Percentiles rank a stretch among this genome's conserved stretches.
These are phyloP conservation scores for Scleromitrula shiraiana DNA, from an alignment of 2,329 filamentous ascomycete genomes.

Conservation along the genomic window DNA sequence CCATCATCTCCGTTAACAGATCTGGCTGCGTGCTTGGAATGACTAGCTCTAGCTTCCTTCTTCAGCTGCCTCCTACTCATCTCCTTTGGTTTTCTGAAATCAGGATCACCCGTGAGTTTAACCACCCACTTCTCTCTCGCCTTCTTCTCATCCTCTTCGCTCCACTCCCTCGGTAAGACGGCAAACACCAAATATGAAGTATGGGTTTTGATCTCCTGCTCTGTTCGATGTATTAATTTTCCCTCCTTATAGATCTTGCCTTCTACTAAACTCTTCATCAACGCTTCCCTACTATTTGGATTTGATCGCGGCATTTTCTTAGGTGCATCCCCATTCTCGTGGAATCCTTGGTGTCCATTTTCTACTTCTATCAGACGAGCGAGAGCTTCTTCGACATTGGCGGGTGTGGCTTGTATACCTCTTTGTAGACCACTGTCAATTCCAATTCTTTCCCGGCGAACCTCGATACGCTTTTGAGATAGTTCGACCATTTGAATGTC, in stretches of 20 bases:
- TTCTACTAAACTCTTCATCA: conserved; percentile 28
- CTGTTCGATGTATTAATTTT: conserved; percentile 68
- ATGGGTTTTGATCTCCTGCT: conserved; percentile 87
- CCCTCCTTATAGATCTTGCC: conserved; percentile 66
- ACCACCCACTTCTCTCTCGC: conserved; percentile 50
- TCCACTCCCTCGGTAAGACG: conserved; percentile 79
- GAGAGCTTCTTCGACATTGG: conserved; percentile 73
- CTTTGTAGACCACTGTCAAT: conserved; percentile 48
- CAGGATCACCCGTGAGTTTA: conserved; percentile 15
- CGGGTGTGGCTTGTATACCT: conserved; percentile 51
- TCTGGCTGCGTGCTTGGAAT: background rate
- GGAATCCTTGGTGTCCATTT: conserved; percentile 56
- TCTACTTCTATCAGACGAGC: conserved; percentile 66
- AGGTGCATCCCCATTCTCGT: conserved; percentile 30
- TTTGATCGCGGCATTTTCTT: conserved; percentile 27
- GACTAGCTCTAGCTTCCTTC: conserved; percentile 16
- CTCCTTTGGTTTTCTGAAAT: conserved; percentile 8
- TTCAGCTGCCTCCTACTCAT: conserved; percentile 24
- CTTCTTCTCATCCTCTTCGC: conserved; percentile 66
- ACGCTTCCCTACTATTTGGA: conserved; percentile 28
- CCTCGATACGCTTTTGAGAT: conserved; percentile 67
- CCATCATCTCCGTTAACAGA: too few species aligned
- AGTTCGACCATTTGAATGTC: conserved; percentile 93
- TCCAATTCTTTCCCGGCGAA: conserved; percentile 73
- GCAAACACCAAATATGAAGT: conserved; percentile 97